Conservation (phyloP, 495 filamentous ascomycete species). For the Penicillium taxi region DNA sequence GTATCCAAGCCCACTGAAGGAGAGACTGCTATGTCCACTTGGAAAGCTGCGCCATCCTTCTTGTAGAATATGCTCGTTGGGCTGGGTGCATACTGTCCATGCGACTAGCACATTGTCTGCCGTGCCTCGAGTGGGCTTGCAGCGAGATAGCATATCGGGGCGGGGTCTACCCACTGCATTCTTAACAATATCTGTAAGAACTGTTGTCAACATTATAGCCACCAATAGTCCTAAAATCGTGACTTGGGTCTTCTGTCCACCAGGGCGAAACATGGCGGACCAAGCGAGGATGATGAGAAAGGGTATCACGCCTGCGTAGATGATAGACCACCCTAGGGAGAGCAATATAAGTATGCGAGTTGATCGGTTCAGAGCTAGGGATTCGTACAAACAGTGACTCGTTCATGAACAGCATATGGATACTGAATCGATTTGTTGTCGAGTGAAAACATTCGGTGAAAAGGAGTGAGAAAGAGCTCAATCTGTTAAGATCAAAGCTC, state of each 20-base stretch:
- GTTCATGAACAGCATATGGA: conserved; percentile 76
- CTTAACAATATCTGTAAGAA: conserved; percentile 88
- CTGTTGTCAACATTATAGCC: conserved; percentile 64
- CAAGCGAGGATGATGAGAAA: conserved; percentile 55
- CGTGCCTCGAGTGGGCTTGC: conserved; percentile 61
- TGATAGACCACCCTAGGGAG: conserved; percentile 60
- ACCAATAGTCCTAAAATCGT: conserved; percentile 73
- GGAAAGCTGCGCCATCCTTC: conserved; percentile 94
- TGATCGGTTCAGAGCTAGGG: background rate
- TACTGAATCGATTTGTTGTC: conserved; percentile 77
- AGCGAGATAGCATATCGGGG: conserved; percentile 85
- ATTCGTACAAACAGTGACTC: conserved; percentile 66
- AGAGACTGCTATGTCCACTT: conserved; percentile 78
- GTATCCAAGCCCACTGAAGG: conserved; percentile 81
- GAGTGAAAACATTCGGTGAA: conserved; percentile 70
- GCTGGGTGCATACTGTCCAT: conserved; percentile 73
- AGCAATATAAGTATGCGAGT: background rate
- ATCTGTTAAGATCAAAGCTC: conserved; percentile 36
- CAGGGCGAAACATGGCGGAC: conserved; percentile 51
- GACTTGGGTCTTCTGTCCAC: conserved; percentile 76
- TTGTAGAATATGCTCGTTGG: conserved; percentile 66
- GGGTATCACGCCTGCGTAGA: conserved; percentile 68
- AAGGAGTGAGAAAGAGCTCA: conserved; percentile 67
- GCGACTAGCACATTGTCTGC: conserved; percentile 59
- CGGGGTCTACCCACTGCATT: conserved; percentile 85